These are phyloP conservation scores for Ilex asprella DNA, from an alignment of 257 asterid genomes.

Conservation along the genomic window DNA sequence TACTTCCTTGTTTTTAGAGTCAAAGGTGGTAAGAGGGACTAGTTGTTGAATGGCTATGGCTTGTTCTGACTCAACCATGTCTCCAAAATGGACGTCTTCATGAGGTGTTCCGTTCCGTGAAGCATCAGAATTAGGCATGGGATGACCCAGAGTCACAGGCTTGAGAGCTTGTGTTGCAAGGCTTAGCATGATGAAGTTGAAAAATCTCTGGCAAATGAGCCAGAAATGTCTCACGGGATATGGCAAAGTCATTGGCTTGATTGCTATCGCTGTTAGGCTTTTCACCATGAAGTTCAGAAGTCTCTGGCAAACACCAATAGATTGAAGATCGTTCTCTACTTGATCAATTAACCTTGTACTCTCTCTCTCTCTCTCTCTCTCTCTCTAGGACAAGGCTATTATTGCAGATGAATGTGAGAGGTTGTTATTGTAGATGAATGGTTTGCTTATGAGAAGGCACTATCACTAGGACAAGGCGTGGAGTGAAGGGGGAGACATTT, in stretches of 20 bases:
- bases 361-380: background rate
- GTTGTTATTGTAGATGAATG: too few relatives aligned
- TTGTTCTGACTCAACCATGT: too few relatives aligned
- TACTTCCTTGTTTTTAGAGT: too few relatives aligned
- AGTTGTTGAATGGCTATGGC: too few relatives aligned
- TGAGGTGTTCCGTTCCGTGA: background rate
- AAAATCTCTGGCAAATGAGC: conserved; percentile 2
- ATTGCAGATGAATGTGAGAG: too few relatives aligned
- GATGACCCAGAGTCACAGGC: conserved; percentile 18
- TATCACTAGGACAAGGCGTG: too few relatives aligned
- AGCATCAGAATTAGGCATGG: background rate
- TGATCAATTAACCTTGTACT: conserved; percentile 5
- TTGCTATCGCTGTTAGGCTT: conserved; percentile 2
- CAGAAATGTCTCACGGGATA: too few relatives aligned
- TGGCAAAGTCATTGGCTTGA: background rate
- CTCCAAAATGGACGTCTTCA: too few relatives aligned
- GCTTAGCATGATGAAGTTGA: conserved; percentile 1
- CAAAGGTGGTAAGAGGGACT: too few relatives aligned
- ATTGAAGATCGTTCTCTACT: conserved; percentile 1
- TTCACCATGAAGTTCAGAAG: conserved; percentile 1
- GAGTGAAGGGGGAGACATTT: too few relatives aligned
- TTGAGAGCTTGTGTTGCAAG: conserved; percentile 20
- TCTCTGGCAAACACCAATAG: background rate
- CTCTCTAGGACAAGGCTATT: too few relatives aligned
- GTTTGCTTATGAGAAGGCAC: too few relatives aligned